Conservation (phyloP, 352 stramenopile genomes). For the Phytopythium ostracodes region DNA sequence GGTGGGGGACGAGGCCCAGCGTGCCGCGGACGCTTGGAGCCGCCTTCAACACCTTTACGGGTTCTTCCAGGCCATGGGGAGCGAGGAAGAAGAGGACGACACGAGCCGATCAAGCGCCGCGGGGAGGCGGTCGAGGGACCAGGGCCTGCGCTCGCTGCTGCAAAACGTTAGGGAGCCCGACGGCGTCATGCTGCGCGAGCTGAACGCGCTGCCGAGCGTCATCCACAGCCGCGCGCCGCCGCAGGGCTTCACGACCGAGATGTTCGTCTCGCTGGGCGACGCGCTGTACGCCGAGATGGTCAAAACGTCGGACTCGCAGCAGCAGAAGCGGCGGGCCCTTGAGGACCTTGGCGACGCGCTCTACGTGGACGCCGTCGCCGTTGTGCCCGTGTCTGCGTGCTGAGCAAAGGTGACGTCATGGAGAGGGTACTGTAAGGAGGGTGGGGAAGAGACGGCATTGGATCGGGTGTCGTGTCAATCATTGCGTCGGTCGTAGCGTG, state of each 20-base stretch:
- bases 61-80: slow-evolving; percentile 45
- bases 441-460: background rate
- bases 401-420: background rate
- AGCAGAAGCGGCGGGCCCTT: slow-evolving; percentile 38
- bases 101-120: slow-evolving; percentile 7
- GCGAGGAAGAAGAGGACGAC: slow-evolving; percentile 16
- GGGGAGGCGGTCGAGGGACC: slow-evolving; percentile 18
- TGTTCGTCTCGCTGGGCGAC: slow-evolving; percentile 68
- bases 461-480: background rate
- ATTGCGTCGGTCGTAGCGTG: background rate
- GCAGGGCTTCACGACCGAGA: slow-evolving; percentile 64
- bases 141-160: slow-evolving; percentile 46
- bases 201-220: slow-evolving; percentile 36
- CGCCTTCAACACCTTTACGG: slow-evolving; percentile 56
- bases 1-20: slow-evolving; percentile 41
- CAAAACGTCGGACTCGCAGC: slow-evolving; percentile 22
- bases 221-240: slow-evolving; percentile 21
- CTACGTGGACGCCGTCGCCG: slow-evolving; percentile 35
- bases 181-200: slow-evolving; percentile 46
- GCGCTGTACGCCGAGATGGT: slow-evolving; percentile 70
- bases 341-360: slow-evolving; percentile 48
- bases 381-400: slow-evolving; percentile 41
- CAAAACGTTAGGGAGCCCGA: slow-evolving; percentile 29
- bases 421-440: background rate
- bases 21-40: slow-evolving; percentile 47